Base-by-base conservation (phyloP, 108 stramenopile genomes). In the Cyclotella distinguenda region DNA sequence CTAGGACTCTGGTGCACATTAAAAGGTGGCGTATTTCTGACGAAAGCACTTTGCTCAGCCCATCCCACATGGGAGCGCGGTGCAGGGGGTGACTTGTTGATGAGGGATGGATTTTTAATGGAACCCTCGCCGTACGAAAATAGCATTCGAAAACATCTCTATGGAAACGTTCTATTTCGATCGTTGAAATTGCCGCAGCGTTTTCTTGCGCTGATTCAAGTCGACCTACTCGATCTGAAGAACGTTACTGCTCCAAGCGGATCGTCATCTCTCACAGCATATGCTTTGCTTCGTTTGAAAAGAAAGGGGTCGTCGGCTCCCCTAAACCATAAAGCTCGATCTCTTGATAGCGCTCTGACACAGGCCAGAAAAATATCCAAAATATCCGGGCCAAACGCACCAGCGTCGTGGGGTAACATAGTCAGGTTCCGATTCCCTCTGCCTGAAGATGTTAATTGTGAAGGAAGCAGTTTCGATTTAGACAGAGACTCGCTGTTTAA, bases 211-310 rank as follows among this genome's bases (percentile, higher is more conserved):
- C 71, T 97, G 40, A 68, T 97, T 23, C 95, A 93, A 70, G 93
- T 95, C n/a, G 93, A 95, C 53, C 70, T 96, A n/a, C 81, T 95
- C 2, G 96, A 95, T 62, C 72, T 97, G 45, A 97, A 97, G 82
- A 96, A 97, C 72, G 81, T 97, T n/a, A 93, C 90, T 21, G 83
- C 96, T 9, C 86, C 94, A 8, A 88, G 87, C 43, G 91, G 90
- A 22, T 87, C 89, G 16, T 65, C 86, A 46, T 81, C 88, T 36
- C 61, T 95, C 40, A 78, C 86, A 8, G 89, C 87, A 1, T 95
- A 91, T 56, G 85, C 90, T 7, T 46, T 95, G 63, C 74, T 89
- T 26, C 88, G 94, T 11, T 54, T 91, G 31, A 88, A 88, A 59
- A 72, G 94, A 25, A 71, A 68, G 32, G 80, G 78, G 22, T 85